Conservation (phyloP, 2,329 filamentous ascomycete species). For the Ceratocystis papillata region DNA sequence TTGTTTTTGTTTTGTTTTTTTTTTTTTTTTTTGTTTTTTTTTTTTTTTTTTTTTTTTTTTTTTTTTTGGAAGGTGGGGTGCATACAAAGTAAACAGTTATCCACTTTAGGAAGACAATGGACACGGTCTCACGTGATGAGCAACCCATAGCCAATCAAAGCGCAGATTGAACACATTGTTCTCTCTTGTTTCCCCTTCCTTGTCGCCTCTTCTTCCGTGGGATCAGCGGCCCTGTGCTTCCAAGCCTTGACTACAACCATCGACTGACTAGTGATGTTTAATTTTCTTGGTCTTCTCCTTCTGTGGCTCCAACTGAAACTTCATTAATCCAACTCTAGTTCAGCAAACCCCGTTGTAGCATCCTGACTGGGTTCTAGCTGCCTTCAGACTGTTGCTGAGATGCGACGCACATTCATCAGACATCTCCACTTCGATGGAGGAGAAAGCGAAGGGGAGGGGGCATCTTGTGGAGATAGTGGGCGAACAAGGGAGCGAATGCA, state of each 20-base stretch:
- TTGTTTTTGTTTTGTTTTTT: too few species aligned
- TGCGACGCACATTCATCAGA: background rate
- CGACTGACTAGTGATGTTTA: background rate
- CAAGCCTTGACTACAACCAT: background rate
- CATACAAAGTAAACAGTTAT: background rate
- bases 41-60: too few species aligned
- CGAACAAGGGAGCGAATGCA: background rate
- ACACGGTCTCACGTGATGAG: background rate
- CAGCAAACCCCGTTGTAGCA: background rate
- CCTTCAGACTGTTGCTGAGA: background rate
- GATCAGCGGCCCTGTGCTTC: background rate
- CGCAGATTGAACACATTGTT: background rate
- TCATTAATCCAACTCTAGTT: background rate
- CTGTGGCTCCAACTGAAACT: constrained; percentile 4
- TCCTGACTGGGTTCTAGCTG: background rate
- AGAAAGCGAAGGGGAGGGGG: background rate
- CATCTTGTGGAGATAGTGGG: background rate
- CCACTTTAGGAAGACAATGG: background rate
- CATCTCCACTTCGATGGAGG: constrained; percentile 4
- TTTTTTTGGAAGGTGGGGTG: constrained; percentile 1
- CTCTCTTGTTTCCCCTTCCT: background rate
- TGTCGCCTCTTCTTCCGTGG: too few species aligned
- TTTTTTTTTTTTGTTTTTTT: too few species aligned
- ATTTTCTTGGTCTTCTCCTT: background rate
- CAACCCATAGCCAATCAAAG: background rate